A percentile compares a stretch with the other conserved stretches of the same genome.
Evolutionary conservation across 257 asterid species (phyloP).

Genomic region (Thymus quinquecostatus): DNA sequence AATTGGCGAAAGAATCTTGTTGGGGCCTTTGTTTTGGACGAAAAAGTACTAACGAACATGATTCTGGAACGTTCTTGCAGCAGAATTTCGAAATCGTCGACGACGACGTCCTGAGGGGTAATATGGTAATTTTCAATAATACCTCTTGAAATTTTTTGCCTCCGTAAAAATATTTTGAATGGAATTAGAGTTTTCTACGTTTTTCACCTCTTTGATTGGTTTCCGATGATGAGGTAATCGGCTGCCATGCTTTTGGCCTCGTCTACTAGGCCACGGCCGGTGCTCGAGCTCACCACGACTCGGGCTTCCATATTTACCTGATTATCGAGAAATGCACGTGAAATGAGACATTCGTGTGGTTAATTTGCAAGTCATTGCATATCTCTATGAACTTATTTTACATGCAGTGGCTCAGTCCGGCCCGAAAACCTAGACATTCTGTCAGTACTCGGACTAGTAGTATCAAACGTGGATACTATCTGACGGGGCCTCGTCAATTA

Average conservation of each 20-base stretch:
- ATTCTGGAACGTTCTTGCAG: constrained; percentile 58
- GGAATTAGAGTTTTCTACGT: too few species aligned
- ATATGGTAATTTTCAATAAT: background rate
- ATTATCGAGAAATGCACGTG: background rate
- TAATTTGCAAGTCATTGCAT: too few species aligned
- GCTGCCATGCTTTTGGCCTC: constrained; percentile 64
- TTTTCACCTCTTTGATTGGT: constrained; percentile 47
- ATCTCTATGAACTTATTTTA: too few species aligned
- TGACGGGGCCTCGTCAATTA: too few species aligned
- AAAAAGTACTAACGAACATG: constrained; percentile 63
- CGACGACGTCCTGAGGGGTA: constrained; percentile 42
- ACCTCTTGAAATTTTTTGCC: constrained; percentile 21
- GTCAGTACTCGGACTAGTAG: too few species aligned
- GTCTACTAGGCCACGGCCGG: constrained; percentile 59
- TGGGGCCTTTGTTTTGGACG: constrained; percentile 30
- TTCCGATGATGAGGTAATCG: constrained; percentile 61
- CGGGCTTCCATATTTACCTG: constrained; percentile 84
- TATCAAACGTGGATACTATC: too few species aligned
- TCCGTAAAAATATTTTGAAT: too few species aligned
- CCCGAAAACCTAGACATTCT: too few species aligned
- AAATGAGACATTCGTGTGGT: too few species aligned
- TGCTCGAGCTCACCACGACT: constrained; percentile 57
- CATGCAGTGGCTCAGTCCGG: too few species aligned
- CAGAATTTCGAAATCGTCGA: constrained; percentile 49
- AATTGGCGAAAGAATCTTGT: constrained; percentile 34